Conservation (phyloP, 306 rosid genomes). For the Biancaea sappan region DNA sequence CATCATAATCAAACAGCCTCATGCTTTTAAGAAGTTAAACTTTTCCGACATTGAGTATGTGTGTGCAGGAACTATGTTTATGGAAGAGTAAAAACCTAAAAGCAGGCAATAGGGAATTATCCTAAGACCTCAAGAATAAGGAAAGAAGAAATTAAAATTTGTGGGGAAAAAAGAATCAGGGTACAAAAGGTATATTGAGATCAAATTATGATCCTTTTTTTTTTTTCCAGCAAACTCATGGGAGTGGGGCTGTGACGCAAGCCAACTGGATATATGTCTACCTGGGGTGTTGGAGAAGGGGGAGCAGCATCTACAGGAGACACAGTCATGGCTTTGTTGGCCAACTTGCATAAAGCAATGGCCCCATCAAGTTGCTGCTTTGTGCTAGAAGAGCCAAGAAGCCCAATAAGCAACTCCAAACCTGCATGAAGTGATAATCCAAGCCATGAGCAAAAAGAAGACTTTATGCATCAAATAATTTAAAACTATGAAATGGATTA, state of each 20-base stretch:
- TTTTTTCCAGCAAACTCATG: not conserved
- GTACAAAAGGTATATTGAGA: not conserved
- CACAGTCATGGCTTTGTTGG: conserved; percentile 67
- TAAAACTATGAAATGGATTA: conserved; percentile 11
- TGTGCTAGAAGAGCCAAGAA: conserved; percentile 64
- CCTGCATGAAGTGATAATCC: conserved; percentile 52
- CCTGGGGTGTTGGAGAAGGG: conserved; percentile 95
- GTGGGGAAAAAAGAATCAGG: not conserved
- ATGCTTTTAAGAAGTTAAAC: not conserved
- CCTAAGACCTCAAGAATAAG: not conserved
- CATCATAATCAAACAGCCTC: not conserved
- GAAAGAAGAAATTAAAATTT: not conserved
- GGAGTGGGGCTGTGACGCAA: conserved; percentile 5
- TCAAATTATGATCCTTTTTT: not conserved
- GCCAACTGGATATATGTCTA: conserved; percentile 17
- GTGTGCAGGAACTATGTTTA: not conserved
- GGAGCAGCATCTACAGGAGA: conserved; percentile 95
- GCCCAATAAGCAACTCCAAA: conserved; percentile 79
- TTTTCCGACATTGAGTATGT: not conserved
- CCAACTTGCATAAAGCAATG: conserved; percentile 72
- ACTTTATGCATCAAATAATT: conserved; percentile 4
- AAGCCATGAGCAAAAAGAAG: not conserved
- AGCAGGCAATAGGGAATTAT: not conserved
- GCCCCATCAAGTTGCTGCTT: conserved; percentile 91
- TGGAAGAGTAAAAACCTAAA: not conserved